Conservation (phyloP, 495 filamentous ascomycete genomes). For the Apiosordaria backusii region DNA sequence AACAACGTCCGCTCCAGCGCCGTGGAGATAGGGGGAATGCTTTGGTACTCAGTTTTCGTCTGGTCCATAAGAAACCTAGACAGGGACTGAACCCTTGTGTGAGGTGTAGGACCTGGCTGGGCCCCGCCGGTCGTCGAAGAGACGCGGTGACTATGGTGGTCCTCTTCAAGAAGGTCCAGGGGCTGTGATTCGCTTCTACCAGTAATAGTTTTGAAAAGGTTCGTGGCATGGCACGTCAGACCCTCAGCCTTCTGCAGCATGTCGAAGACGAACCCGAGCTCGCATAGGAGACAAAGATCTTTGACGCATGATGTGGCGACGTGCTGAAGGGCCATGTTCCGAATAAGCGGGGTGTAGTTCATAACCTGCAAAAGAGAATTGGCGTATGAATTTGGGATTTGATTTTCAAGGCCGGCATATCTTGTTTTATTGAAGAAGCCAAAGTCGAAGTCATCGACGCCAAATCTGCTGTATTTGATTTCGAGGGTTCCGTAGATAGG, state of each 20-base stretch:
- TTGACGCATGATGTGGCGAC: constrained; percentile 75
- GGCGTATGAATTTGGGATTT: constrained; percentile 93
- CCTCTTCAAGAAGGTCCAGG: constrained; percentile 78
- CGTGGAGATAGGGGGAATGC: constrained; percentile 28
- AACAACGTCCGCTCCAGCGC: constrained; percentile 27
- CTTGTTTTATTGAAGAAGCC: constrained; percentile 85
- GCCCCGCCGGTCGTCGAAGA: constrained; percentile 1
- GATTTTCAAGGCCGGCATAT: constrained; percentile 90
- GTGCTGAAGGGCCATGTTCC: constrained; percentile 89
- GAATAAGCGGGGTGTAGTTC: constrained; percentile 80
- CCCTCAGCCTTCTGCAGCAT: constrained; percentile 96
- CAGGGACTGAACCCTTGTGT: constrained; percentile 26
- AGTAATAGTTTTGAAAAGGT: constrained; percentile 85
- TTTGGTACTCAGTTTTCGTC: constrained; percentile 28
- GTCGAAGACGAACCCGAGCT: constrained; percentile 92
- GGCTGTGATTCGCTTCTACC: constrained; percentile 69
- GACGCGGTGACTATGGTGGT: constrained; percentile 41
- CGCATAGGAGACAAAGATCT: constrained; percentile 85
- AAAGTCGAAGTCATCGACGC: constrained; percentile 97
- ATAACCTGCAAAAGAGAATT: constrained; percentile 90
- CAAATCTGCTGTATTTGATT: constrained; percentile 96
- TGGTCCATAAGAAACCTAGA: constrained; percentile 30
- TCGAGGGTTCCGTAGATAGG: constrained; percentile 85
- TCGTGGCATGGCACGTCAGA: constrained; percentile 94
- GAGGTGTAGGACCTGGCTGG: not conserved